Evolutionary conservation across 257 asterid genomes (phyloP).

Genomic region (Galeopsis tetrahit): DNA sequence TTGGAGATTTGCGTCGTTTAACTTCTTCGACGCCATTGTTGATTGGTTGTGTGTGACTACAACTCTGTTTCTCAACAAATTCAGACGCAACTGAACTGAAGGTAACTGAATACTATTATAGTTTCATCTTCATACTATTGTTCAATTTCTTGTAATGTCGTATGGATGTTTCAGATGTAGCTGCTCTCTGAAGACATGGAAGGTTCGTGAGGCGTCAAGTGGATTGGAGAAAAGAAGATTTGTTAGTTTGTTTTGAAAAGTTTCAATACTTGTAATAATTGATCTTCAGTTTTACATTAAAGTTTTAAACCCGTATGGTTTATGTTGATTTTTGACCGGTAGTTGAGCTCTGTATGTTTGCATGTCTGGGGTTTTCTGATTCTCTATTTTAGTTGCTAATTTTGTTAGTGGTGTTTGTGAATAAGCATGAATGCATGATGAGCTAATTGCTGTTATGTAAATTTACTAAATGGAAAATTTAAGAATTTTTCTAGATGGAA

Average conservation of each 20-base stretch:
- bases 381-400: no score
- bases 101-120: not conserved
- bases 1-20: constrained; percentile 35
- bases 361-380: no score
- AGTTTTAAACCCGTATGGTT: not conserved
- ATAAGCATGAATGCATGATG: no score
- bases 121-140: not conserved
- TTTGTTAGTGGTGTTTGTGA: no score
- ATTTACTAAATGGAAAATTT: no score
- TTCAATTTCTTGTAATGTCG: not conserved
- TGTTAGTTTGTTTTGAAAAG: not conserved
- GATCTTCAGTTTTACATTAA: not conserved
- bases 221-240: no score
- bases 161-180: not conserved
- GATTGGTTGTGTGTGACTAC: constrained; percentile 34
- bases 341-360: no score
- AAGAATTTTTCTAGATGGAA: no score
- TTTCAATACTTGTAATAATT: not conserved
- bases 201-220: not conserved
- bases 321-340: no score
- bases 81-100: not conserved
- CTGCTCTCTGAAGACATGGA: not conserved
- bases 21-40: constrained; percentile 1
- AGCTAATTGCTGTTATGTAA: no score
- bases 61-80: not conserved